These are phyloP conservation scores for Cocos nucifera DNA, from an alignment of 176 grass and related monocot genomes.

Conservation along the genomic window DNA sequence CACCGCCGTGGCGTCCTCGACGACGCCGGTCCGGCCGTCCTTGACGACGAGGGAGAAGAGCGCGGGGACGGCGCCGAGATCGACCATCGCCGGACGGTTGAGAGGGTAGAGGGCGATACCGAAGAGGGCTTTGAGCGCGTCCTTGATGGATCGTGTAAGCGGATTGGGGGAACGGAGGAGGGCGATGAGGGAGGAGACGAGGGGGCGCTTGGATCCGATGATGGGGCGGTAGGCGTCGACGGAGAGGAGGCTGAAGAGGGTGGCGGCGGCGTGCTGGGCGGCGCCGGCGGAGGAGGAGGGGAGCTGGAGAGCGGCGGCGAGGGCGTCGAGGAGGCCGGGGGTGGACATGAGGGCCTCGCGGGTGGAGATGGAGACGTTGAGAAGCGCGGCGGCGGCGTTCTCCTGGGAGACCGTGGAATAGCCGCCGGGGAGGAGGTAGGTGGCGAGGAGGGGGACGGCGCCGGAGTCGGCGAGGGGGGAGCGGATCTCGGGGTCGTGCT, in stretches of 20 bases:
- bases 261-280: conserved; percentile 66
- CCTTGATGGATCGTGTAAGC: conserved; percentile 61
- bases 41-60: conserved; percentile 65
- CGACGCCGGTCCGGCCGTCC: conserved; percentile 45
- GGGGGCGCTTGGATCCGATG: conserved; percentile 35
- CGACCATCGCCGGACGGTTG: conserved; percentile 43
- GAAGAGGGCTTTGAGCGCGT: conserved; percentile 87
- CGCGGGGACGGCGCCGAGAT: conserved; percentile 38
- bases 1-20: conserved; percentile 85
- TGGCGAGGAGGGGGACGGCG: conserved; percentile 45
- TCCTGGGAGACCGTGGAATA: conserved; percentile 14
- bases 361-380: conserved; percentile 77
- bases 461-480: conserved; percentile 46
- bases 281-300: conserved; percentile 10
- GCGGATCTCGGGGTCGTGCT: conserved; percentile 60
- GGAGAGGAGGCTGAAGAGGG: conserved; percentile 71
- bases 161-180: conserved; percentile 26
- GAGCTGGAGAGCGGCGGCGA: conserved; percentile 40
- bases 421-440: conserved; percentile 27
- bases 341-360: conserved; percentile 55
- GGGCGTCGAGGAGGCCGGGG: conserved; percentile 61
- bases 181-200: conserved; percentile 49
- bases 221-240: conserved; percentile 50
- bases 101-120: conserved; percentile 54
- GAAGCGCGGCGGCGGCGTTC: conserved; percentile 75